phyloP scores from a whole-genome alignment of 805 yeast genomes.

The Wickerhamomyces alni region DNA sequence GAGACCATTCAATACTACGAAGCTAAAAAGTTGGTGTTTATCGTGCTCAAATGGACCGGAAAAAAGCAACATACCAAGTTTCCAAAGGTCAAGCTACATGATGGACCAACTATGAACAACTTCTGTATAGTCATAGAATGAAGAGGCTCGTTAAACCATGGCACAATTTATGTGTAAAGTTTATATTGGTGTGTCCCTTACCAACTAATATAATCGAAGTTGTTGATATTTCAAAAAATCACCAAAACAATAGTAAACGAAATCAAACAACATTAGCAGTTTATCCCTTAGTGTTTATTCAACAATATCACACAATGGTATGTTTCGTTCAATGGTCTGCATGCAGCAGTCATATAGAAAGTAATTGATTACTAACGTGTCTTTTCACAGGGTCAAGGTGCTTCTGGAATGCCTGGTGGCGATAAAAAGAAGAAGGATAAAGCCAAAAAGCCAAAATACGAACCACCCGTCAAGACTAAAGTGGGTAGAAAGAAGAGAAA shows the following conservation, averaged over 20 bases:
- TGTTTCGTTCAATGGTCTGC: too few relatives aligned
- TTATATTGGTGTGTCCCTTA: not conserved
- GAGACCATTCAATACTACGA: slow-evolving; percentile 38
- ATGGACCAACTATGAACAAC: slow-evolving; percentile 62
- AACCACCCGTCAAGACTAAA: slow-evolving; percentile 95
- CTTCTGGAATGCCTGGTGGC: slow-evolving; percentile 47
- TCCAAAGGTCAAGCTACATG: slow-evolving; percentile 44
- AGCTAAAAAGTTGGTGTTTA: slow-evolving; percentile 68
- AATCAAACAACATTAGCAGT: not conserved
- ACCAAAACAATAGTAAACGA: not conserved
- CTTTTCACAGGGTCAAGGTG: slow-evolving; percentile 42
- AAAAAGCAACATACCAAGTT: slow-evolving; percentile 1
- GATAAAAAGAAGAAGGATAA: slow-evolving; percentile 52
- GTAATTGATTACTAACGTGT: too few relatives aligned
- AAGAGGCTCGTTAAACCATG: too few relatives aligned
- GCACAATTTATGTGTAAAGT: not conserved
- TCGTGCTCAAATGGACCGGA: slow-evolving; percentile 53
- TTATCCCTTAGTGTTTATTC: too few relatives aligned
- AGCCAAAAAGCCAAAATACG: slow-evolving; percentile 92
- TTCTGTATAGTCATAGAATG: slow-evolving; percentile 45
- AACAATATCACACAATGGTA: slow-evolving; percentile 2
- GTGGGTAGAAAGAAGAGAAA: slow-evolving; percentile 90
- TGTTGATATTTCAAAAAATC: not conserved
- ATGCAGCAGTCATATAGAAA: too few relatives aligned
- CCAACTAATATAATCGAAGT: not conserved